A percentile compares a stretch with the other conserved stretches of the same genome.
Conservation (phyloP, 2,329 filamentous ascomycete species). For the Epichloe scottii region DNA sequence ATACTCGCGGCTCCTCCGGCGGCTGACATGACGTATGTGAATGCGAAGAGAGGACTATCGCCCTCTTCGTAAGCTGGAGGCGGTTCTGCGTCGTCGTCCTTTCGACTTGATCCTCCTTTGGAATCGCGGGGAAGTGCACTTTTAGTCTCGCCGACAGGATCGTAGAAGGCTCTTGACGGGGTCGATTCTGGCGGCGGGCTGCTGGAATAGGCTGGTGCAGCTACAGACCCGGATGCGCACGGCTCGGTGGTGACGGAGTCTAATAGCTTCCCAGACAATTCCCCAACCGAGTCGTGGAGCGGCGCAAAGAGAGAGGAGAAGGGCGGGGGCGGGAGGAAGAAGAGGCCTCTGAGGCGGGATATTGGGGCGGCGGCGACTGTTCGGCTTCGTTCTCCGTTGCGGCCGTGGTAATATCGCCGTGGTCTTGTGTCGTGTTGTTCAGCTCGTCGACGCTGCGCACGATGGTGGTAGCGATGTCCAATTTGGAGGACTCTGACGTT, state of each 20-base stretch:
- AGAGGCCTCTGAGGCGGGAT: slow-evolving; percentile 43
- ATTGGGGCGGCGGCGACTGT: slow-evolving; percentile 45
- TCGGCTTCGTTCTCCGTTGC: slow-evolving; percentile 17
- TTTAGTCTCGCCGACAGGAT: slow-evolving; percentile 63
- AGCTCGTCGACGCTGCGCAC: slow-evolving; percentile 14
- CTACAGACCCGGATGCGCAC: slow-evolving; percentile 25
- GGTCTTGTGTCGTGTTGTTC: slow-evolving; percentile 11
- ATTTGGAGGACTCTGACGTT: slow-evolving; percentile 21
- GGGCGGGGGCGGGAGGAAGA: slow-evolving; percentile 41
- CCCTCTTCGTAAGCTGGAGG: slow-evolving; percentile 95
- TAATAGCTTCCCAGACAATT: slow-evolving; percentile 20
- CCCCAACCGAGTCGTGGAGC: slow-evolving; percentile 21
- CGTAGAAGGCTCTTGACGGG: slow-evolving; percentile 29
- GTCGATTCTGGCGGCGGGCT: slow-evolving; percentile 25
- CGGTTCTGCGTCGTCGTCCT: slow-evolving; percentile 76
- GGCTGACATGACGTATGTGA: slow-evolving; percentile 95
- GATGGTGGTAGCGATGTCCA: slow-evolving; percentile 20
- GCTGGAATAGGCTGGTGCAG: slow-evolving; percentile 41
- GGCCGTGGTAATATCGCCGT: slow-evolving; percentile 11
- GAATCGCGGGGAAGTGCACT: slow-evolving; percentile 69
- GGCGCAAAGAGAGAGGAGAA: slow-evolving; percentile 48
- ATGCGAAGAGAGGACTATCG: slow-evolving; percentile 79
- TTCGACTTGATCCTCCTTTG: slow-evolving; percentile 63
- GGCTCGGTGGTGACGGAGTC: slow-evolving; percentile 15
- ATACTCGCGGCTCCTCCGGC: slow-evolving; percentile 96